Evolutionary conservation across 306 rosid species (phyloP).

Genomic region (Cyclanthera cordifolia): DNA sequence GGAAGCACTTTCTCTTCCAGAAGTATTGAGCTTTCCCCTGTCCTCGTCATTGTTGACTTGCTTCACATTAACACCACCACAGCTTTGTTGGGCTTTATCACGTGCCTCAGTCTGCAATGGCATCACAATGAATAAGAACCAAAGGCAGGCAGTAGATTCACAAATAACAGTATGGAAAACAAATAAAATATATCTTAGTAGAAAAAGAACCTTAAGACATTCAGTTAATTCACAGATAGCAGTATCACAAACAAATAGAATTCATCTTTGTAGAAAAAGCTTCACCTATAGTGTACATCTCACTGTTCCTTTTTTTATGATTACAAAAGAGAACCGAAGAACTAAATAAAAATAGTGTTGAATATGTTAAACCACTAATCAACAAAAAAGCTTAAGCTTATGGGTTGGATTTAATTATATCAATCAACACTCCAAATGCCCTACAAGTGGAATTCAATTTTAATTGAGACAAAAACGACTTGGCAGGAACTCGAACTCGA

Average conservation of each 20-base stretch:
- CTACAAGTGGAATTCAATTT: no score
- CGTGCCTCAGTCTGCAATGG: constrained; percentile 28
- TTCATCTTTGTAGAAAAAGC: background rate
- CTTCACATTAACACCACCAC: constrained; percentile 7
- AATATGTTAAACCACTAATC: no score
- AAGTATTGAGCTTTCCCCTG: constrained; percentile 20
- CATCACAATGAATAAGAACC: constrained; percentile 6
- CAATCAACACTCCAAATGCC: no score
- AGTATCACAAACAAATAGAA: background rate
- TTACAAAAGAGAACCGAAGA: background rate
- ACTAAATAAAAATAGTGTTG: background rate
- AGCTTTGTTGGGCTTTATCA: constrained; percentile 18
- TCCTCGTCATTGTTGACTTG: constrained; percentile 27
- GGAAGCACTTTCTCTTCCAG: constrained; percentile 6
- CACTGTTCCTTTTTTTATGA: background rate
- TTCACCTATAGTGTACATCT: background rate
- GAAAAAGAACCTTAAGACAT: background rate
- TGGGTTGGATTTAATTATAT: no score
- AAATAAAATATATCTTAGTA: background rate
- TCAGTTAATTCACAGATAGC: background rate
- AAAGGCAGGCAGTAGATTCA: background rate
- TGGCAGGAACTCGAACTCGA: no score
- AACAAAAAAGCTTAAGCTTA: no score
- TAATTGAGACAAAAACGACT: no score
- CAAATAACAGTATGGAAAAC: background rate